Evolutionary conservation across 108 stramenopile genomes (phyloP).

Genomic region (Conticribra weissflogii): DNA sequence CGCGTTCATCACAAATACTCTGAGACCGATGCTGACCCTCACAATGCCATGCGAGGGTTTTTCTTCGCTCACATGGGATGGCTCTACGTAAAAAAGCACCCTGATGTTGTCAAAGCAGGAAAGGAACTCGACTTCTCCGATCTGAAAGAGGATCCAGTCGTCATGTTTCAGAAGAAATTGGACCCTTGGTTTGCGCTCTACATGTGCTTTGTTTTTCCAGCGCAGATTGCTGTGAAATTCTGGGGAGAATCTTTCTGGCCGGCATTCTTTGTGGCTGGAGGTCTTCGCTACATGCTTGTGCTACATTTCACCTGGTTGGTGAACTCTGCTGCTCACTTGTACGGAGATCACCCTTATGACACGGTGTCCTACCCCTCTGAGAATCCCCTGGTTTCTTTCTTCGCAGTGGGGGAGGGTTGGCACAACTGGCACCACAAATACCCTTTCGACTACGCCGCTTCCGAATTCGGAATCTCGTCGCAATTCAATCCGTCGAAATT

Average conservation of each 20-base stretch:
- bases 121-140: conserved; percentile 94
- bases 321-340: conserved; percentile 98
- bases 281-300: conserved; percentile 91
- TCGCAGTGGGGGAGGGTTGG: conserved; percentile 98
- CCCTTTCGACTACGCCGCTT: conserved; percentile 98
- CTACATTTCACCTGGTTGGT: conserved; percentile 98
- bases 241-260: conserved; percentile 99
- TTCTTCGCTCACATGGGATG: conserved; percentile 99
- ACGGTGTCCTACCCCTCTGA: conserved; percentile 94
- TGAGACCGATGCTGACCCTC: conserved; percentile 98
- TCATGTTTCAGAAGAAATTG: conserved; percentile 91
- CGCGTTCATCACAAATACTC: conserved; percentile 99
- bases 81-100: conserved; percentile 98
- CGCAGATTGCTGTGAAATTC: conserved; percentile 80
- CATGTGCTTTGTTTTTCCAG: conserved; percentile 99
- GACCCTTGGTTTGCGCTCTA: conserved; percentile 98
- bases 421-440: conserved; percentile 99
- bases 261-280: conserved; percentile 97
- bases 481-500: conserved; percentile 99
- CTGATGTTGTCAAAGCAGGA: conserved; percentile 93
- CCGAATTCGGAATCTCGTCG: conserved; percentile 92
- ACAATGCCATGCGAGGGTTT: conserved; percentile 99
- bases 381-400: conserved; percentile 95
- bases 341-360: conserved; percentile 98
- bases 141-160: conserved; percentile 89